These are phyloP conservation scores for Eucalyptus urophylla DNA, from an alignment of 345 rosid species.

Conservation along the genomic window DNA sequence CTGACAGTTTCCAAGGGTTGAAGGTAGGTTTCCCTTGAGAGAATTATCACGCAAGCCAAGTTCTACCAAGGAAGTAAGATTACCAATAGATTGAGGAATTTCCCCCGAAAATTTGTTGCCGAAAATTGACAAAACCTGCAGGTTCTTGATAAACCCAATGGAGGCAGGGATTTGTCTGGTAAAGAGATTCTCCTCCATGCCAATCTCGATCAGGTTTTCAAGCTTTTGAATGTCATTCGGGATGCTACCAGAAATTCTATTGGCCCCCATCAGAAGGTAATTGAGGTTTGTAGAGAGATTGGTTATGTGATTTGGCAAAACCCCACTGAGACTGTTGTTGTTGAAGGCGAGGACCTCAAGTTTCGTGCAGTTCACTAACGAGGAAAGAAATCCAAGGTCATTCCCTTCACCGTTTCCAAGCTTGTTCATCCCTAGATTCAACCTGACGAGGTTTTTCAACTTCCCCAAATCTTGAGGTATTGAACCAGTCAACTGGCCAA, in stretches of 20 bases:
- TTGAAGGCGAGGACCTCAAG: slow-evolving; percentile 4
- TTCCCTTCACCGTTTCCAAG: slow-evolving; percentile 1
- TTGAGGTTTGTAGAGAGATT: slow-evolving; percentile 4
- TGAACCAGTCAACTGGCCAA: background rate
- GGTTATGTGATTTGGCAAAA: background rate
- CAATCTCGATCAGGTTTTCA: background rate
- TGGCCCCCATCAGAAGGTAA: slow-evolving; percentile 1
- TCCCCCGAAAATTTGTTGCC: slow-evolving; percentile 20
- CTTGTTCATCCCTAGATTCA: slow-evolving; percentile 1
- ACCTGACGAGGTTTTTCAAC: background rate
- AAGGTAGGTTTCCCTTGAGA: slow-evolving; percentile 23
- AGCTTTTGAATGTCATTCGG: slow-evolving; percentile 1
- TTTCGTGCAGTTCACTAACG: slow-evolving; percentile 9
- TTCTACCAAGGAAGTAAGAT: slow-evolving; percentile 12
- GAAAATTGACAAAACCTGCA: slow-evolving; percentile 6
- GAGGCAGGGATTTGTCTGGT: background rate
- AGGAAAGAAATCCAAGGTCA: slow-evolving; percentile 7
- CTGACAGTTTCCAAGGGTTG: slow-evolving; percentile 9
- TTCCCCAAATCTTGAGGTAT: slow-evolving; percentile 12
- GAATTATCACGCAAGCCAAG: slow-evolving; percentile 4
- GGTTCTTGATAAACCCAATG: background rate
- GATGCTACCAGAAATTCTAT: slow-evolving; percentile 6
- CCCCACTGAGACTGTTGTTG: slow-evolving; percentile 1
- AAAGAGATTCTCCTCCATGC: slow-evolving; percentile 6
- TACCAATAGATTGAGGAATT: slow-evolving; percentile 24